Conservation (phyloP, 2,329 filamentous ascomycete genomes). For the Diaporthe humulicola region DNA sequence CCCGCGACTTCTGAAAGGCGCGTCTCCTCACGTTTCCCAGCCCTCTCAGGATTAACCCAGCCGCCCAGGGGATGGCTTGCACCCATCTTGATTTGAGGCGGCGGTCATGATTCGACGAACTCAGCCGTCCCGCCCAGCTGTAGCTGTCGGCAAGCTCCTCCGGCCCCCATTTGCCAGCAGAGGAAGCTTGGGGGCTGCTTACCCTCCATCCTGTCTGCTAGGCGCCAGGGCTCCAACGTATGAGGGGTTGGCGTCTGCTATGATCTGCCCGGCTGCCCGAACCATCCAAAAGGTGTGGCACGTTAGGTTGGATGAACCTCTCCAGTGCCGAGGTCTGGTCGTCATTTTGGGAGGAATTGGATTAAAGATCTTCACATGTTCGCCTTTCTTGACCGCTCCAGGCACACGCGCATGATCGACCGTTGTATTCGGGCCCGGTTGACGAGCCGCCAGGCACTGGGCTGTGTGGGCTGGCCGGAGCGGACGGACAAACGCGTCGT, state of each 20-base stretch:
- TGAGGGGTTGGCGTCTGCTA: conserved; percentile 3
- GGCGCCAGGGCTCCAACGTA: not conserved
- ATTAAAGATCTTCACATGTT: conserved; percentile 18
- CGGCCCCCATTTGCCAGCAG: not conserved
- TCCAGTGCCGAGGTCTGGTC: conserved; percentile 20
- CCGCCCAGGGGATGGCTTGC: not conserved
- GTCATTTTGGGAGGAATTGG: not conserved
- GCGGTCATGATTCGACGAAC: not conserved
- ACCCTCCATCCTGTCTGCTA: conserved; percentile 19
- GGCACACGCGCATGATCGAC: conserved; percentile 5
- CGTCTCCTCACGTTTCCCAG: conserved; percentile 6
- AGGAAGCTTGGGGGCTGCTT: not conserved
- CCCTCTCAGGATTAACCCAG: not conserved
- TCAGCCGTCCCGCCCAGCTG: conserved; percentile 3
- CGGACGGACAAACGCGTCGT: not conserved
- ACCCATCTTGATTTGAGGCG: not conserved
- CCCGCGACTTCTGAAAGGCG: not conserved
- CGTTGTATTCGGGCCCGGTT: not conserved
- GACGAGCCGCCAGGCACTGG: not conserved
- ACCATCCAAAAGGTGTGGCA: conserved; percentile 3
- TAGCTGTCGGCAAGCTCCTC: conserved; percentile 8
- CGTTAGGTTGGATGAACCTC: conserved; percentile 16
- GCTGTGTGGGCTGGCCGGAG: not conserved
- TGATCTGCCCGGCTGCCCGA: conserved; percentile 2
- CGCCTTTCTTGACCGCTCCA: not conserved